Evolutionary conservation across 345 rosid species (phyloP).

Genomic region (Bretschneidera sinensis): DNA sequence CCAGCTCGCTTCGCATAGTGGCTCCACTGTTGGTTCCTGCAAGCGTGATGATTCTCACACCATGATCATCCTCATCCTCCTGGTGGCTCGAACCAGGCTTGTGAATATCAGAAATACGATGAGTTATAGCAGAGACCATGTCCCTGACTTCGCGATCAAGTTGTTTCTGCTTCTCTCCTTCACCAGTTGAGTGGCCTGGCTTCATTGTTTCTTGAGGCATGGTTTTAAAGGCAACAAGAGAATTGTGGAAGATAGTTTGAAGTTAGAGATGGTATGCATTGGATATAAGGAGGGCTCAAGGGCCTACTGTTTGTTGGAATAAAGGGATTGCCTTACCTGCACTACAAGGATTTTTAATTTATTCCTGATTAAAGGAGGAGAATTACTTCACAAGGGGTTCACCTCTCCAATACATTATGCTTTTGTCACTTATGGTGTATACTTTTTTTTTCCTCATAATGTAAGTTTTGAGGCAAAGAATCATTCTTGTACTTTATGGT

Average conservation of each 20-base stretch:
- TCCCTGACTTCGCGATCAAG: slow-evolving; percentile 34
- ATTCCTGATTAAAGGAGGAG: slow-evolving; percentile 5
- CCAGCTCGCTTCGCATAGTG: slow-evolving; percentile 59
- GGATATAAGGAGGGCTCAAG: slow-evolving; percentile 13
- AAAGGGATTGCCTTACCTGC: slow-evolving; percentile 36
- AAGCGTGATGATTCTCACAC: slow-evolving; percentile 58
- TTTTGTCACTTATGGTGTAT: no score
- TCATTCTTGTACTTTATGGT: background rate
- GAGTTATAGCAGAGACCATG: slow-evolving; percentile 49
- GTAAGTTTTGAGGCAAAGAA: background rate
- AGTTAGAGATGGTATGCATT: background rate
- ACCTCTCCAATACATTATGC: background rate
- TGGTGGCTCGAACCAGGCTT: slow-evolving; percentile 43
- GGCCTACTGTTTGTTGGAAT: slow-evolving; percentile 20
- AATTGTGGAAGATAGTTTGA: background rate
- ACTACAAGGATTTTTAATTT: slow-evolving; percentile 28
- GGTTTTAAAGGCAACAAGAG: slow-evolving; percentile 18
- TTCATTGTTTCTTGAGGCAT: slow-evolving; percentile 27
- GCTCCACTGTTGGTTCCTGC: slow-evolving; percentile 81
- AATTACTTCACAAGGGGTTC: slow-evolving; percentile 37
- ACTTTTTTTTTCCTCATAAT: no score
- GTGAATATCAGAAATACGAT: slow-evolving; percentile 26
- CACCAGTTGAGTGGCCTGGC: no score
- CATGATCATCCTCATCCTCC: slow-evolving; percentile 31
- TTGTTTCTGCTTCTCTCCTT: slow-evolving; percentile 21